phyloP scores from a whole-genome alignment of 2,329 filamentous ascomycete genomes.

The Neofusicoccum umdonicola region DNA sequence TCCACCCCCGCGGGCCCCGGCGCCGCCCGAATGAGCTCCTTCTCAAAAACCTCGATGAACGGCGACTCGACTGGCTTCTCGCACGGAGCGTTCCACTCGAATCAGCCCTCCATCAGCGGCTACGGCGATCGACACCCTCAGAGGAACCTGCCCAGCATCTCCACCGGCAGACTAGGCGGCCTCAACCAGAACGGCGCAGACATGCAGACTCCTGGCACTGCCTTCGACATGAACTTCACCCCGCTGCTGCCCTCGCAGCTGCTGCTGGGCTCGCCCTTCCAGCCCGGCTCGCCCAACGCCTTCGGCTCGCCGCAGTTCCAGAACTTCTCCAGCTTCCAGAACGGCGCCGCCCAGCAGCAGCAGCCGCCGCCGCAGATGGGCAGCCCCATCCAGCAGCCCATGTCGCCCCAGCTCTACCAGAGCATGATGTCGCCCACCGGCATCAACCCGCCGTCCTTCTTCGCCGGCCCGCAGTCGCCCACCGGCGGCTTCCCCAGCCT shows the following conservation, averaged over 20 bases:
- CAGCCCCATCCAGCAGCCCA: slow-evolving; percentile 69
- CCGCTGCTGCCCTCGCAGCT: slow-evolving; percentile 92
- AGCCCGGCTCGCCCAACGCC: slow-evolving; percentile 85
- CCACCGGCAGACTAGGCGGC: slow-evolving; percentile 68
- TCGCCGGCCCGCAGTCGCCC: slow-evolving; percentile 80
- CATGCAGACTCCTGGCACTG: slow-evolving; percentile 81
- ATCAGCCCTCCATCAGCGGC: slow-evolving; percentile 67
- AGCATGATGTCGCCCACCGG: slow-evolving; percentile 81
- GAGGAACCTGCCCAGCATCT: slow-evolving; percentile 88
- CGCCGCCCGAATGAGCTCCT: slow-evolving; percentile 58
- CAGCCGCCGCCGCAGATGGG: slow-evolving; percentile 61
- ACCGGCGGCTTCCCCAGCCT: slow-evolving; percentile 70
- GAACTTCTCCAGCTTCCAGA: slow-evolving; percentile 67
- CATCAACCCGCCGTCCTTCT: slow-evolving; percentile 76
- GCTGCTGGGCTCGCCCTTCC: slow-evolving; percentile 92
- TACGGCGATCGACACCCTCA: slow-evolving; percentile 86
- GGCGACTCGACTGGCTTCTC: slow-evolving; percentile 83
- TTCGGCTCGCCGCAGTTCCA: slow-evolving; percentile 93
- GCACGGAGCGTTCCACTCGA: slow-evolving; percentile 86
- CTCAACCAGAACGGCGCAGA: slow-evolving; percentile 63
- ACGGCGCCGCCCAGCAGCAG: slow-evolving; percentile 59
- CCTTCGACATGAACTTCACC: slow-evolving; percentile 97
- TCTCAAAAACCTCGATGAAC: slow-evolving; percentile 71
- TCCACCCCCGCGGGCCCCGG: slow-evolving; percentile 59
- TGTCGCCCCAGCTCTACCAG: slow-evolving; percentile 83